Conservation (phyloP, 371 early-diverging fungal genomes). For the Actinomucor elegans region DNA sequence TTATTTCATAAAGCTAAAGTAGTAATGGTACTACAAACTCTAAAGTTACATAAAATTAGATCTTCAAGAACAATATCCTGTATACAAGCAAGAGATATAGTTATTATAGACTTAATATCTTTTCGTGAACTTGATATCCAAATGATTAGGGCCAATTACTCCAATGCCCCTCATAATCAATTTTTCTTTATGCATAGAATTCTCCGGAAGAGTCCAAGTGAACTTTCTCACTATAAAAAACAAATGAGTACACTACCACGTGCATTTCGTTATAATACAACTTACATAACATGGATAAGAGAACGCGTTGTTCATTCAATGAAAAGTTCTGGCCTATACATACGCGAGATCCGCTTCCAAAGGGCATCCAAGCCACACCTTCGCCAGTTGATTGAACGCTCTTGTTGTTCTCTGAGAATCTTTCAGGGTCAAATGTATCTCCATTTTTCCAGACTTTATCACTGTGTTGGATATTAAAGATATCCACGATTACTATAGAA, state of each 20-base stretch:
- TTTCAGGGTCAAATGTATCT: constrained; percentile 7
- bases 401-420: constrained; percentile 3
- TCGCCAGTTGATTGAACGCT: neutral
- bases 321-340: constrained; percentile 50
- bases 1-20: too few species aligned
- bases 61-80: too few species aligned
- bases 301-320: constrained; percentile 45
- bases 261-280: neutral
- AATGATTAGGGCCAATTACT: constrained; percentile 3
- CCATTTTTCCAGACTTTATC: constrained; percentile 23
- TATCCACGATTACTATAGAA: constrained; percentile 37
- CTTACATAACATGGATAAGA: constrained; percentile 40
- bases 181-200: constrained; percentile 27
- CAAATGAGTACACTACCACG: neutral
- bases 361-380: constrained; percentile 30
- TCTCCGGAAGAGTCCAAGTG: constrained; percentile 18
- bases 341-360: constrained; percentile 28
- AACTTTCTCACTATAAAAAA: constrained; percentile 19
- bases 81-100: too few species aligned
- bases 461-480: constrained; percentile 32
- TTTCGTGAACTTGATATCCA: constrained; percentile 17
- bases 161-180: constrained; percentile 4
- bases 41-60: too few species aligned
- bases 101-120: too few species aligned
- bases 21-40: too few species aligned